Evolutionary conservation across 164 flowering plant genomes (phyloP).

Genomic region (Aristolochia californica): DNA sequence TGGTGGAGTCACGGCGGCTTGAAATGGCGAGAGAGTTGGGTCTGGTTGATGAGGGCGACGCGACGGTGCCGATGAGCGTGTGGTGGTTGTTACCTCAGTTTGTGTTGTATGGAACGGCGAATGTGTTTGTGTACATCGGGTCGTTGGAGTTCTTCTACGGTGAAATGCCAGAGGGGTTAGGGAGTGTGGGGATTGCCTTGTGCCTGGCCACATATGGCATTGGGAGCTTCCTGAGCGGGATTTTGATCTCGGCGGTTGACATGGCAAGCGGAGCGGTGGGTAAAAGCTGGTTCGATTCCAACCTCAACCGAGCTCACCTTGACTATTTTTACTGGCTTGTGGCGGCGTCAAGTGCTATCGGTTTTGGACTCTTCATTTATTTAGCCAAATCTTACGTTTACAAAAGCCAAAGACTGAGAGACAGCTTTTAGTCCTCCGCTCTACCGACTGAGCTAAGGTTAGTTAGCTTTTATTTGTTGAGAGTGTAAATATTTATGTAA

Average conservation of each 20-base stretch:
- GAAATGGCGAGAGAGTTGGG: not conserved
- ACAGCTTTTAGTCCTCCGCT: too few species aligned
- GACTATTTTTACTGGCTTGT: too few species aligned
- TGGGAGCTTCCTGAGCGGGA: not conserved
- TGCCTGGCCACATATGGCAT: not conserved
- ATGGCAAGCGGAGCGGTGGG: not conserved
- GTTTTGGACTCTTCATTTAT: too few species aligned
- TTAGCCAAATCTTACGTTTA: too few species aligned
- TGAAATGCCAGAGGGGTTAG: too few species aligned
- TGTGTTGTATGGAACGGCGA: not conserved
- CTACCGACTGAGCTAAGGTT: too few species aligned
- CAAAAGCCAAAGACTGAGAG: too few species aligned
- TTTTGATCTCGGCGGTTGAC: not conserved
- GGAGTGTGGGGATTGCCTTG: not conserved
- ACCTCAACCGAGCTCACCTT: not conserved
- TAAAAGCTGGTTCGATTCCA: not conserved
- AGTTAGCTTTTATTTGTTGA: too few species aligned
- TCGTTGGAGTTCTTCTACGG: not conserved
- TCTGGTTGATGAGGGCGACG: not conserved
- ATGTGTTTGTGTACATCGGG: not conserved
- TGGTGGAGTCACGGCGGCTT: conserved; percentile 1
- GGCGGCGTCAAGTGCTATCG: too few species aligned
- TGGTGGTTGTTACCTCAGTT: too few species aligned
- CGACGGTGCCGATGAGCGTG: not conserved
- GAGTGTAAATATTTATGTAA: too few species aligned